These are phyloP conservation scores for Kodamaea suecica DNA, from an alignment of 1,139 yeast genomes.

Conservation along the genomic window DNA sequence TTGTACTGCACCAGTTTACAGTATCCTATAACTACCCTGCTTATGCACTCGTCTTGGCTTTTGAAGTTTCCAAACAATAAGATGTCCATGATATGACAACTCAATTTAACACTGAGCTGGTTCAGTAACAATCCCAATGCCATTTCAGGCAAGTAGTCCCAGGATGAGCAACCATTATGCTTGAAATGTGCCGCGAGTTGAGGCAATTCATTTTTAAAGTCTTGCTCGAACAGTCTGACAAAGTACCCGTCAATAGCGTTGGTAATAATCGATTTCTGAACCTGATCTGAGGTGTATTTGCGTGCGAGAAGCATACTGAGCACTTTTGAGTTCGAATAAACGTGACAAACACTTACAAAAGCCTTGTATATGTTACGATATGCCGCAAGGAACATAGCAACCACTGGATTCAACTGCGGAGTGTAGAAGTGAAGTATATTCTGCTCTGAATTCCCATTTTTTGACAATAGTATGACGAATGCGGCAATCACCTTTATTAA, in stretches of 20 bases:
- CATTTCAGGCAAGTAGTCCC: slow-evolving; percentile 25
- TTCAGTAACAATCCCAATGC: slow-evolving; percentile 21
- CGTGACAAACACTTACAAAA: slow-evolving; percentile 43
- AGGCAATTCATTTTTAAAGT: slow-evolving; percentile 43
- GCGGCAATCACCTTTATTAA: slow-evolving; percentile 9
- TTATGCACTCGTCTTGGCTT: slow-evolving; percentile 46
- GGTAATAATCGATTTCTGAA: slow-evolving; percentile 8
- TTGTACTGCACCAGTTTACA: slow-evolving; percentile 48
- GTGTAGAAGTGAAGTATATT: slow-evolving; percentile 13
- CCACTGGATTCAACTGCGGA: slow-evolving; percentile 30
- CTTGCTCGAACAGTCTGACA: slow-evolving; percentile 43
- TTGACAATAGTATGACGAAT: slow-evolving; percentile 1
- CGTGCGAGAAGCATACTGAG: neutral
- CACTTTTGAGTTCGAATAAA: neutral
- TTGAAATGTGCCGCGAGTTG: slow-evolving; percentile 51
- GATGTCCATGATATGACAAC: slow-evolving; percentile 47
- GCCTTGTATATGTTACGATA: slow-evolving; percentile 36
- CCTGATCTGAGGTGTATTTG: neutral
- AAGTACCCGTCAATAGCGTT: slow-evolving; percentile 16
- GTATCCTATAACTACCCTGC: slow-evolving; percentile 48
- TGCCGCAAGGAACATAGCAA: slow-evolving; percentile 41
- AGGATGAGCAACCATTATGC: slow-evolving; percentile 31
- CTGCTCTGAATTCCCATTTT: neutral
- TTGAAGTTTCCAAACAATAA: slow-evolving; percentile 42
- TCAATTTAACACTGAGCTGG: slow-evolving; percentile 25